These are phyloP conservation scores for Capsicum baccatum DNA, from an alignment of 257 asterid genomes.

Conservation along the genomic window DNA sequence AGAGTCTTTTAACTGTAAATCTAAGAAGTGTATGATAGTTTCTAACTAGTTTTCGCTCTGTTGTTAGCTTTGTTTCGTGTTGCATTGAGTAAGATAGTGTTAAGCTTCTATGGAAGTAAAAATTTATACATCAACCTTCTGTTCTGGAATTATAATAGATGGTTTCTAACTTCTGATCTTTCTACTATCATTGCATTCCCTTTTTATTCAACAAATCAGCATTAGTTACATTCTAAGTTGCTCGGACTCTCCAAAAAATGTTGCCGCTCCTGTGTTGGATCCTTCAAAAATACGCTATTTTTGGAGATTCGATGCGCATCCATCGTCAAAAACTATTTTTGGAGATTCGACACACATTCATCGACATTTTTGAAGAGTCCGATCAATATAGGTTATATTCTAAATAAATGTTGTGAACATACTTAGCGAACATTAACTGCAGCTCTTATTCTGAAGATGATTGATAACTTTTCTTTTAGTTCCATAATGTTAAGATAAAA, in stretches of 20 bases:
- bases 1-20: constrained; percentile 43
- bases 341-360: too few relatives aligned
- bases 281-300: too few relatives aligned
- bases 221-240: not conserved
- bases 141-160: constrained; percentile 19
- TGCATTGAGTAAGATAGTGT: constrained; percentile 23
- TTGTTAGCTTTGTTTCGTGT: not conserved
- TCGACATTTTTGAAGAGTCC: too few relatives aligned
- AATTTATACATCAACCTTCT: constrained; percentile 24
- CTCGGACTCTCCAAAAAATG: too few relatives aligned
- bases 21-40: constrained; percentile 35
- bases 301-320: too few relatives aligned
- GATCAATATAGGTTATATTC: not conserved
- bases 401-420: not conserved
- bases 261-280: too few relatives aligned
- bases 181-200: not conserved
- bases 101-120: not conserved
- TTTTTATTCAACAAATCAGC: not conserved
- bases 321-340: too few relatives aligned
- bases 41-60: constrained; percentile 34
- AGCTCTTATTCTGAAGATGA: not conserved
- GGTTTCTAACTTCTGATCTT: constrained; percentile 21
- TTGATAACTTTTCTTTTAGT: not conserved
- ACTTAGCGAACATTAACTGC: not conserved
- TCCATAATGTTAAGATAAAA: not conserved